Conservation (phyloP, 768 basidiomycete species). For the Rhizopogon rudus region DNA sequence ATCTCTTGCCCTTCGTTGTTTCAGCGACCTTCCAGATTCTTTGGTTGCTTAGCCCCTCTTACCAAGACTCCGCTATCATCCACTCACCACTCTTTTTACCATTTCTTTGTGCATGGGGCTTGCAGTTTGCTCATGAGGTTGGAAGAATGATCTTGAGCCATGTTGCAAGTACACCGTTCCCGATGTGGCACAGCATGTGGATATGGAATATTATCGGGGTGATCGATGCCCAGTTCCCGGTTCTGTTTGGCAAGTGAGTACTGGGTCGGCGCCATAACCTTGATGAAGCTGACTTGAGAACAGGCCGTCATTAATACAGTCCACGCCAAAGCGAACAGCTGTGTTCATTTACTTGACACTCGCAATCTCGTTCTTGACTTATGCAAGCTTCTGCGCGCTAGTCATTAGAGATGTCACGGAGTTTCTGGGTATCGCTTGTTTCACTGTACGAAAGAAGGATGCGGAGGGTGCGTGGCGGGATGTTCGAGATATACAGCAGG, state of each 20-base stretch:
- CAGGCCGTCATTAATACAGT: constrained; percentile 72
- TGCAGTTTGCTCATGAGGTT: constrained; percentile 86
- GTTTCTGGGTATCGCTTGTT: constrained; percentile 91
- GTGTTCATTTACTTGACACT: constrained; percentile 74
- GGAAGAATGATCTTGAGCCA: constrained; percentile 92
- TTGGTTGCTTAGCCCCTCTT: constrained; percentile 75
- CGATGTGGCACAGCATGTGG: constrained; percentile 86
- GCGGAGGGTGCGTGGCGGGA: constrained; percentile 55
- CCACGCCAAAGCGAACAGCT: constrained; percentile 52
- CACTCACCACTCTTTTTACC: constrained; percentile 77
- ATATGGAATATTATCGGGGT: constrained; percentile 74
- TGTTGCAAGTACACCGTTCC: constrained; percentile 79
- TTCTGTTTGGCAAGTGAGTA: constrained; percentile 60
- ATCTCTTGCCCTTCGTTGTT: constrained; percentile 75
- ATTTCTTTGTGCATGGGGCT: constrained; percentile 90
- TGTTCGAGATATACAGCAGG: constrained; percentile 22
- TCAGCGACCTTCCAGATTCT: constrained; percentile 67
- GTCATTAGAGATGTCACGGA: constrained; percentile 88
- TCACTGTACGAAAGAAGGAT: constrained; percentile 87
- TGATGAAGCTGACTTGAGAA: neutral
- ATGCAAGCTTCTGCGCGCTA: constrained; percentile 73
- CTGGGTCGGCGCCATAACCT: constrained; percentile 6
- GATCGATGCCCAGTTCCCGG: constrained; percentile 75
- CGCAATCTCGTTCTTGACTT: constrained; percentile 60
- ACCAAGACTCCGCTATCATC: constrained; percentile 61